Base-by-base conservation (phyloP, 305 asterid species). In the Andrographis paniculata region DNA sequence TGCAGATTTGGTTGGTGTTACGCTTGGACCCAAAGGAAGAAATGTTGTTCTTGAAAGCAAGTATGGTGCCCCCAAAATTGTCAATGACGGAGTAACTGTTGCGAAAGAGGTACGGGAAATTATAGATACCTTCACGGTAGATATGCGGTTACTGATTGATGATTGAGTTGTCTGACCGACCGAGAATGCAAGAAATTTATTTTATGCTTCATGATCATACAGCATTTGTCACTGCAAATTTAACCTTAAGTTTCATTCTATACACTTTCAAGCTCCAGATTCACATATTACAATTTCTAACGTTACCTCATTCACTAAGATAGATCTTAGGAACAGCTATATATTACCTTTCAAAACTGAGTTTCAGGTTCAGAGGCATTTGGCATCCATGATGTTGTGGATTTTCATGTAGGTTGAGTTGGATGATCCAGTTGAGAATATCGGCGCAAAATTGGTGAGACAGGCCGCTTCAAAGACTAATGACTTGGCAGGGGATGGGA, bases 401-500 rank as follows among this genome's bases (percentile, higher is more conserved):
- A 38, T 66, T 24, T 53, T 45, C 33, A 16, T 33, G 9, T 40
- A 91, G 98, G 97, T 92, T 65, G 99, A 92, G 72, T 66, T 92
- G 73, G 99, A 87, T 71, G 99, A 87, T 46, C 87, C 97, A 8
- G 94, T 92, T 16, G 97, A 92, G 73, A 92, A 92, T 65, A 92
- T 92, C 14, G 97, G 99, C 65, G 99, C 94, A 31, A 92, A 87
- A 66, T 59, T 87, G 63, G 99, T 87, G 48, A 76, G 96, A 54
- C 99, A 92, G 66, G 95, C 99, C 8, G 99, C 99, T 59, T 82
- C 99, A 14, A 92, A 78, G 74, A 92, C 99, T 56, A 84, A 87
- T 60, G 99, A 92, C 72, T 67, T 92, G 66, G 99, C 97, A 56
- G 99, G 97, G 18, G 99, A 92, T 72, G 99, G 99, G 42, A 87